Base-by-base conservation (phyloP, 768 basidiomycete genomes). In the Clathrus columnatus region DNA sequence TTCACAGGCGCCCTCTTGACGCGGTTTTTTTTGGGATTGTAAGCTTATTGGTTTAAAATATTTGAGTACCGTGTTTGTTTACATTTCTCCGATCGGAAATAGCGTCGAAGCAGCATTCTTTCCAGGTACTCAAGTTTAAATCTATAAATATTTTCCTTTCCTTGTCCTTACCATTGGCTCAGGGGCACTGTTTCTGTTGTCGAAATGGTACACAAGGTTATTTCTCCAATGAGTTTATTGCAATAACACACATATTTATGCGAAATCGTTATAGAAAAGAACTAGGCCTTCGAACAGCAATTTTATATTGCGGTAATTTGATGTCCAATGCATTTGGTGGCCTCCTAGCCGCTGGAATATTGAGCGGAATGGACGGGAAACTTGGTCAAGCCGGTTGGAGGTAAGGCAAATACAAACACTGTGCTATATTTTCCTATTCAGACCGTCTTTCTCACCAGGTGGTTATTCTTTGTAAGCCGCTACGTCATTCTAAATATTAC, bases 321-420 rank as follows among this genome's bases (percentile, higher is more conserved):
- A 81, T 90, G 51, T 82, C 81, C 53, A 92, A 91, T 72, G 89
- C 87, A 0, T 89, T 91, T 64, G 88, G 89, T 3, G 76, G 86
- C 1, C 70, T 91, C 11, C 78, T 91, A 50, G 87, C 88, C 10
- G 85, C 86, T 27, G 83, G 79, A 1, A 86, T 91, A 51, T 76
- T 91, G 17, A 74, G 79, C 60, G 70, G 72, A 11, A 87, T 91
- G 84, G 77, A 88, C 36, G 84, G 83, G 5, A 74, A 73, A 53
- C 70, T 81, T 16, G 88, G 87, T 0, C 72, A 78, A 56, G 74
- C 83, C 8, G 85, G 84, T 0, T 92, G 89, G 89, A 72, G 84
- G 78, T 85, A 65, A 67, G 74, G 59, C 57, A 53, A 21, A 58
- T 7, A 41, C 58, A 24, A 24, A 60, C 48, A 47, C 36, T 11